Evolutionary conservation across 306 rosid species (phyloP), one percentile per base, ranked within the genome.

Genomic region (Quercus ilex): DNA sequence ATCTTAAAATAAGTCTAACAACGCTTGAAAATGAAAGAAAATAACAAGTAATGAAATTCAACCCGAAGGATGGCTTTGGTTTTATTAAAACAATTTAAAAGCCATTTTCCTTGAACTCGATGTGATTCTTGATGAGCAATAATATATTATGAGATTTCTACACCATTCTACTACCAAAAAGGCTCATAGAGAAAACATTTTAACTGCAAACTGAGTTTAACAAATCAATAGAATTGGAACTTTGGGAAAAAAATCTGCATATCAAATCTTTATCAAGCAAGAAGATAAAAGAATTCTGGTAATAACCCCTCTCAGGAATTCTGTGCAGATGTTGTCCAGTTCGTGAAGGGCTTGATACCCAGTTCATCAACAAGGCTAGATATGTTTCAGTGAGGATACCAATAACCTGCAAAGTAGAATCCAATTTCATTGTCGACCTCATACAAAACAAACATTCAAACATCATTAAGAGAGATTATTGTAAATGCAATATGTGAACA

Each of bases 291-390:
- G 60, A 53, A 60, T 23, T 55, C 68, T 53, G 8, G 28, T 26
- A 2, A 77, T 53, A 89, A 75, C 64, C 89, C 93, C 55, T 83
- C 86, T n/a, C 51, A 84, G 30, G 93, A 89, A 82, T 89, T 87
- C 52, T 85, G 91, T 8, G 86, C 88, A 74, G 89, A 81, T 75
- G 81, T 84, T 51, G 88, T 83, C 91, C 91, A 79, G 55, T 79
- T 77, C 7, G 88, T 87, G 80, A 89, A 89, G 43, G 91, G 91
- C 80, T 80, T 87, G 74, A 83, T 85, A 71, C 82, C 87, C 79
- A 89, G 81, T 73, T 83, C 89, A 79, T 87, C 89, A 56, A 89
- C 87, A 68, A 87, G 89, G 84, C 81, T 78, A 80, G 85, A 89
- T 55, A 89, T 78, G 63, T 89, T 89, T 78, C 55, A 30, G 77